A percentile compares a stretch with the other conserved stretches of the same genome.
phyloP scores from a whole-genome alignment of 805 yeast species.

The Starmerella davenportii region DNA sequence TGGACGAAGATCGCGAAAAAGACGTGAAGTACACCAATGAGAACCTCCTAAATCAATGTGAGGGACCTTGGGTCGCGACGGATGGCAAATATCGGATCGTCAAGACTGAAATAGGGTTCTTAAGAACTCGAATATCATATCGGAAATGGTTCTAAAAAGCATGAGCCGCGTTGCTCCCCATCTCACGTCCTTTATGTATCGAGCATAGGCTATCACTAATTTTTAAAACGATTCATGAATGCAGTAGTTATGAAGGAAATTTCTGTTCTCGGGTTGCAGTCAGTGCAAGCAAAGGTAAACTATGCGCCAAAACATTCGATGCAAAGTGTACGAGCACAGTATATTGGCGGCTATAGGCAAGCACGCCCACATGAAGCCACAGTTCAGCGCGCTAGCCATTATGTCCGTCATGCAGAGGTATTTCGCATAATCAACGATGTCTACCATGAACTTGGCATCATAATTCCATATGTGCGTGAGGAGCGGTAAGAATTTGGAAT shows the following conservation, averaged over 20 bases:
- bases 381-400: conserved; percentile 27
- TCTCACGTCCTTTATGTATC: too few species aligned
- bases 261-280: too few species aligned
- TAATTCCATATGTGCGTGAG: conserved; percentile 95
- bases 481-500: conserved; percentile 72
- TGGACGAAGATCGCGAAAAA: conserved; percentile 62
- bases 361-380: conserved; percentile 22
- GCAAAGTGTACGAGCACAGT: not conserved
- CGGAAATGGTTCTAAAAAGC: conserved; percentile 28
- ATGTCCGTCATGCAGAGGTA: conserved; percentile 51
- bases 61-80: conserved; percentile 66
- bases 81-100: conserved; percentile 38
- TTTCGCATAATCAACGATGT: conserved; percentile 42
- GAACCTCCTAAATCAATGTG: conserved; percentile 45
- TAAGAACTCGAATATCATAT: conserved; percentile 23
- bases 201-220: too few species aligned
- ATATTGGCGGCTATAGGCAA: conserved; percentile 14
- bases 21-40: conserved; percentile 66
- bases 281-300: too few species aligned
- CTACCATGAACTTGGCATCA: conserved; percentile 53
- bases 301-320: not conserved
- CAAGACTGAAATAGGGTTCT: conserved; percentile 28
- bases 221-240: too few species aligned
- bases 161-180: too few species aligned
- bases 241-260: too few species aligned